Evolutionary conservation across 495 filamentous ascomycete species (phyloP), one percentile per base, ranked within the genome.

Genomic region (Geoglossum glabrum): DNA sequence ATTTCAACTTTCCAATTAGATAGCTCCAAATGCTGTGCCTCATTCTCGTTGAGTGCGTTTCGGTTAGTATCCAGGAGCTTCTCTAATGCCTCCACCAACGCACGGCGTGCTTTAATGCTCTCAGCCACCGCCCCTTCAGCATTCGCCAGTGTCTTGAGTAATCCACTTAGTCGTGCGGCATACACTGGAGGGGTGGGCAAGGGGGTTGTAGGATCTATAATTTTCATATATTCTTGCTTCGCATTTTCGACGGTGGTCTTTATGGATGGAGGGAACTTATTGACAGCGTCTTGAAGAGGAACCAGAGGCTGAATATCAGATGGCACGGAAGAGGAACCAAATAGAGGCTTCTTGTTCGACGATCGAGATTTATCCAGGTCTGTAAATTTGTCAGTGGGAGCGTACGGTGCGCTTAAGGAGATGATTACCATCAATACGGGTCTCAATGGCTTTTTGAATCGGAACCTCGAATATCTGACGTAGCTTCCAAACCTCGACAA

Each of bases 71-170:
- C 76, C 1, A 99, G 72, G 4, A 97, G 68, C 61, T 85, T 90
- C 69, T 95, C 88, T 7, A 97, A 74, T 1, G 81, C 87, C 25
- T 76, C 72, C 13, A 97, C 81, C 23, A 97, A 74, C 23, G 80
- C 76, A 43, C 76, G 76, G 19, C 93, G 85, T 1, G 89, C 86
- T 64, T 90, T 90, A 65, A 99, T 87, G 59, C 84, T 84, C 59
- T 93, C 87, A 3, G 86, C 83, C 0, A 97, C 86, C 0, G 90
- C 90, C 45, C 80, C 84, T 69, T 97, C 88, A n/a, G 92, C 92
- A 57, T 79, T 87, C 34, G 89, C 87, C 17, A 99, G 77, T 2
- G 79, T 81, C 71, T 92, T 95, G 54, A 97, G 74, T 8, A 99
- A 73, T 3, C 86, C 81, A 61, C 82, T 87, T 21, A 98, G 82